Evolutionary conservation across 2,329 filamentous ascomycete genomes (phyloP).

Genomic region (Myriosclerotinia curreyana): DNA sequence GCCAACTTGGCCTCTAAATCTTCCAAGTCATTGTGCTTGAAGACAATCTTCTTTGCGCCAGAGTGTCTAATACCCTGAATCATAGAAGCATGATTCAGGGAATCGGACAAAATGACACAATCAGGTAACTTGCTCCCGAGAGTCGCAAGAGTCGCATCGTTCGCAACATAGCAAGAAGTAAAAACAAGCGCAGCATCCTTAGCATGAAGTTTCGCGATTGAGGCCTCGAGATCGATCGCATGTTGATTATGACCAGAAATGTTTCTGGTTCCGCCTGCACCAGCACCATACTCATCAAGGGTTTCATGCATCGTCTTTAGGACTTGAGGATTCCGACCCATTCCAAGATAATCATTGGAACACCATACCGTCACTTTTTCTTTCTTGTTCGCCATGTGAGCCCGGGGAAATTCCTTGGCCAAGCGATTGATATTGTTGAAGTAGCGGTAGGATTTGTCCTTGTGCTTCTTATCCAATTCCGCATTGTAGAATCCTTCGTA

Average conservation of each 20-base stretch:
- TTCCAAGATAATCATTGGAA: conserved; percentile 97
- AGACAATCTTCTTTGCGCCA: conserved; percentile 94
- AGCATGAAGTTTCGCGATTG: conserved; percentile 81
- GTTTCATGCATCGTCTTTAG: conserved; percentile 92
- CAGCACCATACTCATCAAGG: conserved; percentile 89
- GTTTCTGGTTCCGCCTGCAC: conserved; percentile 92
- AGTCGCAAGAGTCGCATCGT: conserved; percentile 93
- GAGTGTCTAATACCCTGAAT: conserved; percentile 98
- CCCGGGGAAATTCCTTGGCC: conserved; percentile 91
- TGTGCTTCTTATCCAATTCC: conserved; percentile 97
- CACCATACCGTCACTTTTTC: conserved; percentile 97
- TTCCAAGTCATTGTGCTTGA: conserved; percentile 95
- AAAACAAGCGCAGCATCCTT: conserved; percentile 94
- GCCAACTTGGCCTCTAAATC: conserved; percentile 92
- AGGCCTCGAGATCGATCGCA: conserved; percentile 77
- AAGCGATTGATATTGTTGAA: conserved; percentile 99
- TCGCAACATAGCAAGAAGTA: conserved; percentile 96
- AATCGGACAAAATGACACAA: conserved; percentile 97
- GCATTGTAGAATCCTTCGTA: conserved; percentile 85
- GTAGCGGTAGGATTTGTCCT: conserved; percentile 99
- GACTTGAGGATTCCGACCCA: conserved; percentile 88
- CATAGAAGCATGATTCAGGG: conserved; percentile 97
- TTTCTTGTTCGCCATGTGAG: conserved; percentile 79
- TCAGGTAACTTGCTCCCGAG: conserved; percentile 95
- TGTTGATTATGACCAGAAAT: conserved; percentile 98